These are phyloP conservation scores for Exophiala spinifera DNA, from an alignment of 2,329 filamentous ascomycete genomes.

Conservation along the genomic window DNA sequence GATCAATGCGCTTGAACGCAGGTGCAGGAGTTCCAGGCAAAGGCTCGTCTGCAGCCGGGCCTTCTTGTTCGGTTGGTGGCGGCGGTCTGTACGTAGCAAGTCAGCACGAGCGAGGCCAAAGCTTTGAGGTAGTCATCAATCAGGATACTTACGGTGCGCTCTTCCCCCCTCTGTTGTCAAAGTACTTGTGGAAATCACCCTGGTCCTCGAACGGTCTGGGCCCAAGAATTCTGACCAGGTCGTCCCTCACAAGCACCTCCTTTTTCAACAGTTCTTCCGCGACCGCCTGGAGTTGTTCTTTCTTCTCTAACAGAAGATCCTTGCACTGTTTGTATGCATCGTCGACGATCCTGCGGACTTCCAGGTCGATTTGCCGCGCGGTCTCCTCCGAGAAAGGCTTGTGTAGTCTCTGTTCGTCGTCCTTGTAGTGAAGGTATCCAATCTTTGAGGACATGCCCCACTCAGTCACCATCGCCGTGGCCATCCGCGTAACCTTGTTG, in stretches of 20 bases:
- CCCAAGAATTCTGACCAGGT: constrained; percentile 75
- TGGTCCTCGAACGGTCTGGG: constrained; percentile 78
- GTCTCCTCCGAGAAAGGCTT: constrained; percentile 97
- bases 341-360: constrained; percentile 88
- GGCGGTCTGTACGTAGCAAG: constrained; percentile 21
- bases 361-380: constrained; percentile 83
- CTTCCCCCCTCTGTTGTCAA: constrained; percentile 56
- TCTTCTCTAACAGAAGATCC: constrained; percentile 78
- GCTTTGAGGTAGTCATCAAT: too few relatives aligned
- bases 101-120: too few relatives aligned
- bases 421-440: constrained; percentile 85
- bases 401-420: constrained; percentile 74
- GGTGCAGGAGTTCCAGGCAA: constrained; percentile 27
- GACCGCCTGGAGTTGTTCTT: constrained; percentile 80
- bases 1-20: constrained; percentile 26
- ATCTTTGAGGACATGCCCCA: constrained; percentile 98
- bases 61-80: constrained; percentile 25
- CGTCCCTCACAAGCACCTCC: constrained; percentile 86
- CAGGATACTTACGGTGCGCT: constrained; percentile 49
- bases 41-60: constrained; percentile 16
- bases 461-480: constrained; percentile 97
- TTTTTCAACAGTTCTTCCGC: constrained; percentile 90
- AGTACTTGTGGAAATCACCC: constrained; percentile 93
- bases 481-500: constrained; percentile 96
- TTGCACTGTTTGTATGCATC: constrained; percentile 90